Percentiles rank a stretch among this genome's conserved stretches.
These are phyloP conservation scores for Colletotrichum agaves DNA, from an alignment of 2,329 filamentous ascomycete genomes.

Conservation along the genomic window DNA sequence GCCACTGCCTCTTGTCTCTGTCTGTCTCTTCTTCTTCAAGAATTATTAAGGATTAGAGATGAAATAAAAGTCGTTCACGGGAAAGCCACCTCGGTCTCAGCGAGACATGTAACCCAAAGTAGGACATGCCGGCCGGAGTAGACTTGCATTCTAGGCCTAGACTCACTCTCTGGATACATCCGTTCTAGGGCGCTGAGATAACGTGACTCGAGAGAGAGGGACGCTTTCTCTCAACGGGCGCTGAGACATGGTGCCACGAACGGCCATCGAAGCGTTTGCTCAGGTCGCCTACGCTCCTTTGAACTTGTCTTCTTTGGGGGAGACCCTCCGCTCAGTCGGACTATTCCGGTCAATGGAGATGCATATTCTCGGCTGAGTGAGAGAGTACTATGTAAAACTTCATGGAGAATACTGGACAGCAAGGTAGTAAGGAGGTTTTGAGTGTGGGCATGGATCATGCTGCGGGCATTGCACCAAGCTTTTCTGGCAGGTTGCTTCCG, in stretches of 20 bases:
- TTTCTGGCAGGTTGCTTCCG: neutral
- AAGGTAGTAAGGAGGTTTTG: too few species aligned
- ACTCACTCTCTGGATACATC: neutral
- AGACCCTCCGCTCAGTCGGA: too few species aligned
- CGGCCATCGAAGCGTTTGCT: neutral
- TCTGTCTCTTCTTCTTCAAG: neutral
- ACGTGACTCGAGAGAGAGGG: neutral
- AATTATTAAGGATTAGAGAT: neutral
- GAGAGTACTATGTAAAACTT: too few species aligned
- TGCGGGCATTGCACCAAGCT: constrained; percentile 18
- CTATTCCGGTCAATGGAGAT: too few species aligned
- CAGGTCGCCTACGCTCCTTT: neutral
- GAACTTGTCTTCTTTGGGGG: too few species aligned
- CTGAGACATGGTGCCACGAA: constrained; percentile 7
- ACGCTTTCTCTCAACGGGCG: neutral
- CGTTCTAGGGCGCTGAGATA: neutral
- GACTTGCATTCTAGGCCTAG: constrained; percentile 2
- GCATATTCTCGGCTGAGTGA: too few species aligned
- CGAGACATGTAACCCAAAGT: neutral
- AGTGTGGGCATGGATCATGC: constrained; percentile 11
- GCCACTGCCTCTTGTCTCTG: neutral
- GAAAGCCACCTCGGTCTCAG: neutral
- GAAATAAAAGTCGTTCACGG: neutral
- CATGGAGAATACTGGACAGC: too few species aligned
- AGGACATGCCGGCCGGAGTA: neutral